Percentiles rank a stretch among this genome's conserved stretches.
Conservation (phyloP, 106 monocot genomes). For the Acanthochlamys bracteata region DNA sequence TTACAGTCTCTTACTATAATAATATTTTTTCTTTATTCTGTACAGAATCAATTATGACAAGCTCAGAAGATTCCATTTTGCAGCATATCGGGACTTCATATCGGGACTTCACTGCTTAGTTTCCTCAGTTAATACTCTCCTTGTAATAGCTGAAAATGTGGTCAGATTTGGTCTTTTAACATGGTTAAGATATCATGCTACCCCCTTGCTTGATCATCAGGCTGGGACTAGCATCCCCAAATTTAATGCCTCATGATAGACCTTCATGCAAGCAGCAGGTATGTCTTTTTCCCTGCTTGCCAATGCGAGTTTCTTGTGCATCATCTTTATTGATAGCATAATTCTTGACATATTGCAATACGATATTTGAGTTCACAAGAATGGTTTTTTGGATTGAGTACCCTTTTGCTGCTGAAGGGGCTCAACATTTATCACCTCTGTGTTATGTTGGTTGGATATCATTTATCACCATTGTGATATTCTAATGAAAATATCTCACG, state of each 20-base stretch:
- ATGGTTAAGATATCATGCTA: conserved; percentile 66
- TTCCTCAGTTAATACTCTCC: conserved; percentile 73
- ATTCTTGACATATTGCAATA: background rate
- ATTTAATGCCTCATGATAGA: conserved; percentile 55
- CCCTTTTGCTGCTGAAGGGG: too few species aligned
- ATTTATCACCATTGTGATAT: too few species aligned
- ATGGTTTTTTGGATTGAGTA: too few species aligned
- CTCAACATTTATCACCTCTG: too few species aligned
- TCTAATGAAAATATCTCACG: too few species aligned
- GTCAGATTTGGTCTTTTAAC: conserved; percentile 92
- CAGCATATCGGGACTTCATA: conserved; percentile 62
- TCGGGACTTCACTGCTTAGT: too few species aligned
- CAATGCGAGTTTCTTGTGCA: background rate
- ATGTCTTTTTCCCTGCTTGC: conserved; percentile 11
- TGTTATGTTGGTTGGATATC: too few species aligned
- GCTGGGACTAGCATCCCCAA: conserved; percentile 77
- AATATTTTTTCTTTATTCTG: background rate
- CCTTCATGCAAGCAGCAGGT: conserved; percentile 91
- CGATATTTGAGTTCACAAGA: too few species aligned
- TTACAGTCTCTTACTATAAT: background rate
- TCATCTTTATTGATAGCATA: background rate
- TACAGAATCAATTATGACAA: conserved; percentile 76
- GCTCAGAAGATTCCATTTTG: conserved; percentile 60
- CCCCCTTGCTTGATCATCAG: conserved; percentile 85
- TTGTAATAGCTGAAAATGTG: conserved; percentile 69